Percentiles rank a stretch among this genome's conserved stretches.
Conservation (phyloP, 78 protist genomes). For the Protostelium mycophagum region DNA sequence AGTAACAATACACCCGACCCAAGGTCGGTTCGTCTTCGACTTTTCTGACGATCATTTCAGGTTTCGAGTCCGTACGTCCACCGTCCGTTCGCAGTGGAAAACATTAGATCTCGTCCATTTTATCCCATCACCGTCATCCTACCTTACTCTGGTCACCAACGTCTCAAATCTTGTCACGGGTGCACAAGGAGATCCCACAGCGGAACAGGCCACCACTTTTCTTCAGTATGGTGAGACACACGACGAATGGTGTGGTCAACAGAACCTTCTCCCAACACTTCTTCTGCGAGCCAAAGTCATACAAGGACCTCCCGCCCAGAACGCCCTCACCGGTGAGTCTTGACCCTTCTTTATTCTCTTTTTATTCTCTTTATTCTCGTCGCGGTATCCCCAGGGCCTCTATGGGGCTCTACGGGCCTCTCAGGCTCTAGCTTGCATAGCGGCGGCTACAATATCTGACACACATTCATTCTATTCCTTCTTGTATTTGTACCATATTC, state of each 20-base stretch:
- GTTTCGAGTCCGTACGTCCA: too few relatives aligned
- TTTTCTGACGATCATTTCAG: too few relatives aligned
- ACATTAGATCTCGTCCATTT: not conserved
- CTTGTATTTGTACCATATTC: not conserved
- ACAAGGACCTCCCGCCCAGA: constrained; percentile 2
- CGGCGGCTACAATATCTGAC: constrained; percentile 2
- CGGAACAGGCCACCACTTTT: constrained; percentile 2
- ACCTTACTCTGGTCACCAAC: not conserved
- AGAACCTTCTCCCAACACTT: constrained; percentile 1
- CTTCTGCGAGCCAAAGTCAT: constrained; percentile 1
- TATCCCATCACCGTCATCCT: not conserved
- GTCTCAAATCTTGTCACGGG: constrained; percentile 1
- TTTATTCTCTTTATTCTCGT: not conserved
- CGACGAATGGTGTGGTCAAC: not conserved
- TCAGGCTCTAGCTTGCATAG: not conserved
- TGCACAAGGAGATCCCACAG: constrained; percentile 2
- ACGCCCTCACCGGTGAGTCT: constrained; percentile 1
- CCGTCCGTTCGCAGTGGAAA: too few relatives aligned
- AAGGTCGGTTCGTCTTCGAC: not conserved
- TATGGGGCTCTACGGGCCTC: constrained; percentile 1
- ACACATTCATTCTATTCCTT: not conserved
- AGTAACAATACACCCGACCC: not conserved
- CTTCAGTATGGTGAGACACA: constrained; percentile 1
- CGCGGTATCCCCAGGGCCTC: constrained; percentile 1
- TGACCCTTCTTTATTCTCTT: constrained; percentile 1